Conservation (phyloP, 371 early-diverging fungal species). For the Circinella umbellata region DNA sequence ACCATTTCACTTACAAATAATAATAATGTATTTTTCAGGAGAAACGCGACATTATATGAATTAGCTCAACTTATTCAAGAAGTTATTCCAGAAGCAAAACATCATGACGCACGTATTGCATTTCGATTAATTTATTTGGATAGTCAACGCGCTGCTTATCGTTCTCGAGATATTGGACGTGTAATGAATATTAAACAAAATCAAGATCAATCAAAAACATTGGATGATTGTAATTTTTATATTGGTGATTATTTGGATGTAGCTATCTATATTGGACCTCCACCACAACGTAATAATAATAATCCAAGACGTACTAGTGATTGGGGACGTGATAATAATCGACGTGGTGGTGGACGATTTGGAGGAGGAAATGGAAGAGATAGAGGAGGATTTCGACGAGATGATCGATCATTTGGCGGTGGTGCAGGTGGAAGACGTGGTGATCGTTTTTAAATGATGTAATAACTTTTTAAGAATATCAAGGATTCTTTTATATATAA, state of each 20-base stretch:
- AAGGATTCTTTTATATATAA: not conserved
- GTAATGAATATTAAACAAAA: constrained; percentile 49
- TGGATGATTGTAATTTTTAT: constrained; percentile 60
- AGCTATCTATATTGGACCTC: constrained; percentile 55
- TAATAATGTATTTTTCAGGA: constrained; percentile 40
- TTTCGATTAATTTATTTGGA: constrained; percentile 63
- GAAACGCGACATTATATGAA: constrained; percentile 70
- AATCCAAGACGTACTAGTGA: constrained; percentile 7
- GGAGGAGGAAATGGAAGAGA: constrained; percentile 7
- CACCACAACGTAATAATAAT: constrained; percentile 11
- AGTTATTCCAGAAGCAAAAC: constrained; percentile 54
- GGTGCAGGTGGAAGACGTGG: constrained; percentile 18
- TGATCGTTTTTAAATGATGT: constrained; percentile 6
- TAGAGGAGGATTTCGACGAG: constrained; percentile 14
- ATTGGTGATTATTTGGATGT: constrained; percentile 73
- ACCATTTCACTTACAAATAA: not conserved
- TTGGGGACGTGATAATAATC: constrained; percentile 5
- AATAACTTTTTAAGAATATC: not conserved
- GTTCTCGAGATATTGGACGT: constrained; percentile 55
- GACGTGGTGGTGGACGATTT: not conserved
- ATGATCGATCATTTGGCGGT: constrained; percentile 14
- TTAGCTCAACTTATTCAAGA: constrained; percentile 62
- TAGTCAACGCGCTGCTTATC: constrained; percentile 43
- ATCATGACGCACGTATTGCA: constrained; percentile 56
- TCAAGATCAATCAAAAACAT: constrained; percentile 58